Base-by-base conservation (phyloP, 148 eudicot genomes). In the Vaccinium vitisidaea region DNA sequence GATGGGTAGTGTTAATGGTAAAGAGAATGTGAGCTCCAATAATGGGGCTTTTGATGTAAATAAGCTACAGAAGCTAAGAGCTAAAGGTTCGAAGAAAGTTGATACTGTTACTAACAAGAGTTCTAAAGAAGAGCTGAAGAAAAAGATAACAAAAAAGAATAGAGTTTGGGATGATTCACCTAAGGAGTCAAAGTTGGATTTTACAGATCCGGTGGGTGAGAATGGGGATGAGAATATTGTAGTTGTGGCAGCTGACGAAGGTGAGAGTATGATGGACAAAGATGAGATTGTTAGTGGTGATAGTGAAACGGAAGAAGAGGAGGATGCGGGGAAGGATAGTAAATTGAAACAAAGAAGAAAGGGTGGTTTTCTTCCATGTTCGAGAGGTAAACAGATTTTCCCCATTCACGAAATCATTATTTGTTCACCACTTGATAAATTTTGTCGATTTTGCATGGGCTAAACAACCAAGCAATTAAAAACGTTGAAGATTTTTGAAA, bases 291-390 rank as follows among this genome's bases (percentile, higher is more conserved):
- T 96, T 58, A 94, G 95, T 80, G 94, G 99, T 91, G 99, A 96
- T 2, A 89, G 93, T 54, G 96, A 95, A 86, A 85, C 84, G 50
- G 98, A 94, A 65, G 98, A 94, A 69, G 94, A 92, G 81, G 95
- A 90, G 86, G 89, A 91, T 19, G 86, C 39, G 7, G 93, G 53
- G 75, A 89, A 84, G 82, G 93, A 82, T 77, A 75, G 87, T 8
- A 93, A 91, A 86, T 48, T 27, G 95, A 88, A 27, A 63, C 90
- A 12, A 95, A 93, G 93, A 93, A 93, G 87, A 97, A 90, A 85
- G 93, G 98, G 39, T 97, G 98, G 98, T 95, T 97, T 85, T 91
- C 99, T 81, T 91, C 98, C 74, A 91, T 97, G 98, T 95, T 97
- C 73, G 94, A 90, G 85, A 93, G 99, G 99, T 96, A 93, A 27